Evolutionary conservation across 495 filamentous ascomycete genomes (phyloP).

Genomic region (Xylaria scruposa): DNA sequence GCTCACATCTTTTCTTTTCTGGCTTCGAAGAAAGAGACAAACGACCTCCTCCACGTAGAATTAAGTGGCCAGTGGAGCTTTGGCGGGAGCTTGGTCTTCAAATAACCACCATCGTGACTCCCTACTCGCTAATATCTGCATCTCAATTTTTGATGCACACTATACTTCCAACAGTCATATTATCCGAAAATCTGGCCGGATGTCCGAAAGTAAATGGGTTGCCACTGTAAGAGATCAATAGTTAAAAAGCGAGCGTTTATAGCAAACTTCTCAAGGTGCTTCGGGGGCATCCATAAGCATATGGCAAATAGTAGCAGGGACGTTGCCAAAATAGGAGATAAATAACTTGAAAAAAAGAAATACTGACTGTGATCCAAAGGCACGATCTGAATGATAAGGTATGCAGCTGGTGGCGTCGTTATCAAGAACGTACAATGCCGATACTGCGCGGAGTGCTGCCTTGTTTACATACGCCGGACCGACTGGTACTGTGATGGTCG

Average conservation of each 20-base stretch:
- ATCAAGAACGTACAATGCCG: neutral
- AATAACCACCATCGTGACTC: neutral
- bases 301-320: neutral
- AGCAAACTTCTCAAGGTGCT: neutral
- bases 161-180: neutral
- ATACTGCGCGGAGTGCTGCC: neutral
- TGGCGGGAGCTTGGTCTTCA: neutral
- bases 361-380: neutral
- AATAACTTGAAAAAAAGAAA: neutral
- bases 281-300: neutral
- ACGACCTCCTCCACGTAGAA: neutral
- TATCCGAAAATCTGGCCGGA: neutral
- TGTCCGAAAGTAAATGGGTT: constrained; percentile 11
- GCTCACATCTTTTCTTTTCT: neutral
- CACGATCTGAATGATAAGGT: neutral
- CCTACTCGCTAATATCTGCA: neutral
- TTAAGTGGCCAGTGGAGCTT: neutral
- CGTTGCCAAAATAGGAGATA: neutral
- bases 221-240: neutral
- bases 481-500: neutral
- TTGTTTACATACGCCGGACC: neutral
- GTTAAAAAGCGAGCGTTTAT: neutral
- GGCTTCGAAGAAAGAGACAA: neutral
- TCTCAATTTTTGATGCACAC: neutral
- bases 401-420: neutral